Conservation (phyloP, 2,329 filamentous ascomycete species). For the Daldinia sp. region DNA sequence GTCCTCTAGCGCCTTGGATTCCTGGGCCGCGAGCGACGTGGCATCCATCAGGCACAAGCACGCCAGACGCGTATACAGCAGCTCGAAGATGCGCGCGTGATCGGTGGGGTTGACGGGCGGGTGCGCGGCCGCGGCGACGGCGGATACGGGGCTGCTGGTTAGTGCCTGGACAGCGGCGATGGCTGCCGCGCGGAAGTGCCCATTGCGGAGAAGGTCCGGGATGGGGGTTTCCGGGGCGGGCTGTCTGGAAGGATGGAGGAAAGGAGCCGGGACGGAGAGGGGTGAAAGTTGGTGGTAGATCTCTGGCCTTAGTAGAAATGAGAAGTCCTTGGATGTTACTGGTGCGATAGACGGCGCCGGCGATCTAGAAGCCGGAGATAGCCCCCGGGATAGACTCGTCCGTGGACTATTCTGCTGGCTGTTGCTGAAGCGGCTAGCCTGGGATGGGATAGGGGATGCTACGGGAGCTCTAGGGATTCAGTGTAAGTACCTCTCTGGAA, state of each 20-base stretch:
- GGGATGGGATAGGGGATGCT: conserved; percentile 38
- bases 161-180: conserved; percentile 70
- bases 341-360: conserved; percentile 47
- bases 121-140: conserved; percentile 47
- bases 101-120: conserved; percentile 60
- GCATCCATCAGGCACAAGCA: conserved; percentile 83
- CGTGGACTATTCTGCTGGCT: conserved; percentile 39
- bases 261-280: conserved; percentile 67
- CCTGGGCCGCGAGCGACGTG: conserved; percentile 72
- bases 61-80: conserved; percentile 82
- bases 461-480: conserved; percentile 37
- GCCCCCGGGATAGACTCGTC: conserved; percentile 35
- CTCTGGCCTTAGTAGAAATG: conserved; percentile 79
- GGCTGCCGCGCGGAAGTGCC: conserved; percentile 84
- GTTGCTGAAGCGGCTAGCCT: conserved; percentile 42
- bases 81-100: conserved; percentile 71
- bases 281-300: conserved; percentile 83
- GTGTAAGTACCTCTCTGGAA: too few relatives aligned
- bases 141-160: conserved; percentile 54
- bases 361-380: conserved; percentile 36
- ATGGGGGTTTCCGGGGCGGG: conserved; percentile 71
- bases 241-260: conserved; percentile 73
- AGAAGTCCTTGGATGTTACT: conserved; percentile 73
- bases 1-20: conserved; percentile 70
- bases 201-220: conserved; percentile 70